Percentiles rank a stretch among this genome's conserved stretches.
These are phyloP conservation scores for Colletotrichum sp. DNA, from an alignment of 2,329 filamentous ascomycete genomes.

Conservation along the genomic window DNA sequence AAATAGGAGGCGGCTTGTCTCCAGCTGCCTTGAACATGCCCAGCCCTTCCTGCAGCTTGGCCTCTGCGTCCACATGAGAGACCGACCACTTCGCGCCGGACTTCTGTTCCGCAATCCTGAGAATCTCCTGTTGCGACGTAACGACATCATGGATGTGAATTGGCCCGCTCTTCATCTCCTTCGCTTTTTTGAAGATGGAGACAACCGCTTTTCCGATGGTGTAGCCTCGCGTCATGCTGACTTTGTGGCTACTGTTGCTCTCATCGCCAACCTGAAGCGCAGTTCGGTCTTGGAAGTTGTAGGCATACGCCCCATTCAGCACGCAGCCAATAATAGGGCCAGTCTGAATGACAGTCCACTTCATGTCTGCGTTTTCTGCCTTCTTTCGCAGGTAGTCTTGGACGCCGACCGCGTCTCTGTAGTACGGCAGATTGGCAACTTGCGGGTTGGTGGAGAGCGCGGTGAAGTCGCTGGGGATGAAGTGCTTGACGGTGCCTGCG, in stretches of 20 bases:
- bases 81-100: not conserved
- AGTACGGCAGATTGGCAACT: constrained; percentile 17
- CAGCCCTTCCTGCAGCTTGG: not conserved
- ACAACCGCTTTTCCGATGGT: constrained; percentile 52
- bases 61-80: not conserved
- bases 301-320: not conserved
- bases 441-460: constrained; percentile 23
- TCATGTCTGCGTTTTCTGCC: constrained; percentile 17
- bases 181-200: constrained; percentile 46
- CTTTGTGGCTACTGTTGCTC: constrained; percentile 50
- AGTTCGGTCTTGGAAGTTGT: not conserved
- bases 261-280: constrained; percentile 43
- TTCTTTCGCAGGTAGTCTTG: constrained; percentile 9
- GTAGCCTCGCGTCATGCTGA: constrained; percentile 50
- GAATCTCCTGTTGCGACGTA: constrained; percentile 54
- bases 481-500: constrained; percentile 55
- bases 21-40: not conserved
- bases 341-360: constrained; percentile 43
- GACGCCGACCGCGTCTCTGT: constrained; percentile 21
- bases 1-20: not conserved
- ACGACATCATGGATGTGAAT: constrained; percentile 56
- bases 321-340: constrained; percentile 43
- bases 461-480: constrained; percentile 57
- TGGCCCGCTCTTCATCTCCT: constrained; percentile 55
- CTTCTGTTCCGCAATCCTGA: constrained; percentile 33